Evolutionary conservation across 257 asterid genomes (phyloP).

Genomic region (Capsicum baccatum): DNA sequence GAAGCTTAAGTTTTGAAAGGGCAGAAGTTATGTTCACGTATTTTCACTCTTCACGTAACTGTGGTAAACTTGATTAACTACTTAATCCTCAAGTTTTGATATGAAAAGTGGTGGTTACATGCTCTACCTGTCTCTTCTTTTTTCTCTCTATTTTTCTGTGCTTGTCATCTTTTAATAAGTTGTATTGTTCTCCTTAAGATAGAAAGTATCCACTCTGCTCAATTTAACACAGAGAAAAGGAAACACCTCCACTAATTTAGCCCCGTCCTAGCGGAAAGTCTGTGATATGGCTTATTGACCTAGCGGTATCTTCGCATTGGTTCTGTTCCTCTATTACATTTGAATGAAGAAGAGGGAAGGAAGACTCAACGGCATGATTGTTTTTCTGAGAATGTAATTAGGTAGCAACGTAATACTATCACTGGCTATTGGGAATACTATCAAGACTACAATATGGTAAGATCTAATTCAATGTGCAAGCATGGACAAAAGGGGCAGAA

Average conservation of each 20-base stretch:
- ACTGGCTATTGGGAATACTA: not conserved
- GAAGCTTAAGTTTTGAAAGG: not conserved
- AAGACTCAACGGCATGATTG: not conserved
- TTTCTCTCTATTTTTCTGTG: not conserved
- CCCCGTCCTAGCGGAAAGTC: not conserved
- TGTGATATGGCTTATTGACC: not conserved
- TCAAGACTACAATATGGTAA: not conserved
- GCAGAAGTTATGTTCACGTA: not conserved
- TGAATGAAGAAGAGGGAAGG: not conserved
- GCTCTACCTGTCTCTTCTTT: not conserved
- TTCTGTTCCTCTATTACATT: not conserved
- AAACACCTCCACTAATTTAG: not conserved
- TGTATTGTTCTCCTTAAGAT: not conserved
- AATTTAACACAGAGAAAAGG: not conserved
- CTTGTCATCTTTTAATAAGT: not conserved
- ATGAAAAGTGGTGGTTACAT: not conserved
- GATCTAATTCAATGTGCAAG: not conserved
- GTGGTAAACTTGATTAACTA: not conserved
- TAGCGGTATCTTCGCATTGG: not conserved
- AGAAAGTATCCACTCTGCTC: not conserved
- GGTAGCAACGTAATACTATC: not conserved
- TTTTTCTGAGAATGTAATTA: not conserved
- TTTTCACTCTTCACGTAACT: not conserved
- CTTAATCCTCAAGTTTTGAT: conserved; percentile 11
- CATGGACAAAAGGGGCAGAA: not conserved